Evolutionary conservation across 495 filamentous ascomycete species (phyloP).

Genomic region (Pseudomonodictys pantanalensis): DNA sequence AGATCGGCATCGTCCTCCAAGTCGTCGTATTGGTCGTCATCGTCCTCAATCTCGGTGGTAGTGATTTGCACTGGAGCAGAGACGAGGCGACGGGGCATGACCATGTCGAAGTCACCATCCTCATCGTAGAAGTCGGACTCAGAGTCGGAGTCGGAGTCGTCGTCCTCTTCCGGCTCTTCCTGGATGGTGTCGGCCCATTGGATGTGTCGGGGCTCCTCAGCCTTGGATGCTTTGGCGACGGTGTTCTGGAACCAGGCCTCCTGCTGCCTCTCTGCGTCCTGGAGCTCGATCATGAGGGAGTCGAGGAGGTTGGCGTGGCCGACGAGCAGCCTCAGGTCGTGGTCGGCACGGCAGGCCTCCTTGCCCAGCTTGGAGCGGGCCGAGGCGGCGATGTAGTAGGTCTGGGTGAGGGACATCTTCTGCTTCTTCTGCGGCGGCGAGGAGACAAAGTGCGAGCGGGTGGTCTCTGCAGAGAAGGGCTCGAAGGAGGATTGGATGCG

Average conservation of each 20-base stretch:
- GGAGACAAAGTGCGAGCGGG: conserved; percentile 30
- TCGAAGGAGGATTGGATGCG: conserved; percentile 34
- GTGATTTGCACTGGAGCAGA: conserved; percentile 44
- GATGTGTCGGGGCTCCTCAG: conserved; percentile 64
- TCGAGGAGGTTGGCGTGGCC: conserved; percentile 98
- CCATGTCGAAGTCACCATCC: conserved; percentile 38
- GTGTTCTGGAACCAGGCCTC: conserved; percentile 98
- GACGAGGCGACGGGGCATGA: conserved; percentile 36
- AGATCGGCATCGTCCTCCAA: conserved; percentile 63
- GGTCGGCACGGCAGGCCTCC: conserved; percentile 85
- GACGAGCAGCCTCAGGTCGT: conserved; percentile 90
- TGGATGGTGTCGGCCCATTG: conserved; percentile 82
- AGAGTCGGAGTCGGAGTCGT: conserved; percentile 47
- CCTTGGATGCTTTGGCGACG: conserved; percentile 66
- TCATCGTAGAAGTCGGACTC: conserved; percentile 38
- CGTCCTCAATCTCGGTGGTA: conserved; percentile 32
- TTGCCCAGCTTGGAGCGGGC: conserved; percentile 91
- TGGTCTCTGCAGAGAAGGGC: conserved; percentile 35
- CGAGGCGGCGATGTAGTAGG: conserved; percentile 95
- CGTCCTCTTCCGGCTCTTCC: conserved; percentile 70
- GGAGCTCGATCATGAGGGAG: conserved; percentile 89
- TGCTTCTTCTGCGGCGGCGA: conserved; percentile 53
- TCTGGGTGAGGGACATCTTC: conserved; percentile 94
- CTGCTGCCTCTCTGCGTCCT: conserved; percentile 91
- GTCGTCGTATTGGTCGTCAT: conserved; percentile 68